Conservation (phyloP, 768 basidiomycete genomes). For the Boletus reticuloceps region DNA sequence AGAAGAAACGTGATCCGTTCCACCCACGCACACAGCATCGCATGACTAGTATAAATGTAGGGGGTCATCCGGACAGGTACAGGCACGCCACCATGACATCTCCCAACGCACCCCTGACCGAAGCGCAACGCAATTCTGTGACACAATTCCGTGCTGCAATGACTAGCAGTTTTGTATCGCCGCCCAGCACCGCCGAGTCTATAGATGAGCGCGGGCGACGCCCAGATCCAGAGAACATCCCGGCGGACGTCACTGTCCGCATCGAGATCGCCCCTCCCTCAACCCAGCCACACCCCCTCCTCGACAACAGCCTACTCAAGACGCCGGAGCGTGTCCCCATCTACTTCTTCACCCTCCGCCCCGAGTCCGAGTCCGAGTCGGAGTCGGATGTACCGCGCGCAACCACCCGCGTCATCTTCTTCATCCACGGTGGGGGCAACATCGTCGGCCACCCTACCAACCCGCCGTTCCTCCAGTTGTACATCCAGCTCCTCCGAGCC, state of each 20-base stretch:
- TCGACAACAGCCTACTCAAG: not conserved
- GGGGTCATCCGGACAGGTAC: no score
- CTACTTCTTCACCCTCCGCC: constrained; percentile 15
- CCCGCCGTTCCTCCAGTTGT: not conserved
- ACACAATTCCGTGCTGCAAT: not conserved
- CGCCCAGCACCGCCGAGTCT: constrained; percentile 2
- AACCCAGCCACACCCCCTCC: not conserved
- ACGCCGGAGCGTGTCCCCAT: constrained; percentile 19
- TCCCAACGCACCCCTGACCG: constrained; percentile 12
- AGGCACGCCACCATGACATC: not conserved
- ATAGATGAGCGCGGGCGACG: constrained; percentile 11
- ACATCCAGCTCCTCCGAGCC: constrained; percentile 7
- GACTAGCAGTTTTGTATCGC: no score
- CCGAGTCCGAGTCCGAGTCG: not conserved
- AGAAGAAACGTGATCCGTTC: no score
- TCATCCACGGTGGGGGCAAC: constrained; percentile 24
- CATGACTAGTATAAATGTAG: not conserved
- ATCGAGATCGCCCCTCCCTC: constrained; percentile 21
- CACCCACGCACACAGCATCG: no score
- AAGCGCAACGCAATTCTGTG: constrained; percentile 12
- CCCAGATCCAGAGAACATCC: constrained; percentile 1
- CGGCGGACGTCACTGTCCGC: constrained; percentile 7
- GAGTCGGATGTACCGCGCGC: not conserved
- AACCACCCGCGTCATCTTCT: constrained; percentile 19
- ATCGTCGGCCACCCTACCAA: constrained; percentile 17